Evolutionary conservation across 2,329 filamentous ascomycete species (phyloP).

Genomic region (Cytospora mali): DNA sequence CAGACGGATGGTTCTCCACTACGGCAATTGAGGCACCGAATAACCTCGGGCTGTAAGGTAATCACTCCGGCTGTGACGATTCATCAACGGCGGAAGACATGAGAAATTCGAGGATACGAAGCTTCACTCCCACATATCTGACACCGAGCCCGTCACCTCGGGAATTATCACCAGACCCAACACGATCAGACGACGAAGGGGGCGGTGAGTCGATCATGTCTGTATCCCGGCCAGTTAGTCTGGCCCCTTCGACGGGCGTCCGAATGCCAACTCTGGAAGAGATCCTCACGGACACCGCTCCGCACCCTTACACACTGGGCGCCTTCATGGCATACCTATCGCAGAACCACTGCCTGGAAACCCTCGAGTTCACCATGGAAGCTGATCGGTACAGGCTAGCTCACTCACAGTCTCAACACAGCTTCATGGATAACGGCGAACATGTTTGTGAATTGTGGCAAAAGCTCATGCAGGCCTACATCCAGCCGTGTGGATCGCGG

Average conservation of each 20-base stretch:
- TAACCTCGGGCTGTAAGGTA: conserved; percentile 32
- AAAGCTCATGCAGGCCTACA: conserved; percentile 86
- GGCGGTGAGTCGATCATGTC: conserved; percentile 48
- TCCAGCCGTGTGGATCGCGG: conserved; percentile 78
- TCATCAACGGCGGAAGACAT: conserved; percentile 38
- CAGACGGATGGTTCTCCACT: conserved; percentile 14
- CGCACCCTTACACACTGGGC: conserved; percentile 84
- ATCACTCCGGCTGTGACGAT: conserved; percentile 27
- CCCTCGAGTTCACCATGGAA: conserved; percentile 94
- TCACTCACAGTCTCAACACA: conserved; percentile 47
- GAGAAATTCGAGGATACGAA: conserved; percentile 51
- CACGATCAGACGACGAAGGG: conserved; percentile 47
- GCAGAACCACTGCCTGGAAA: conserved; percentile 96
- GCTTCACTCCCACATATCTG: conserved; percentile 47
- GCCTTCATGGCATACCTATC: conserved; percentile 97
- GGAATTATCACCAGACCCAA: conserved; percentile 48
- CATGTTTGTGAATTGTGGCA: conserved; percentile 84
- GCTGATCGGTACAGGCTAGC: conserved; percentile 78
- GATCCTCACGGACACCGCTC: conserved; percentile 82
- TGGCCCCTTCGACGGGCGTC: conserved; percentile 44
- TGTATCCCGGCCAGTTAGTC: conserved; percentile 53
- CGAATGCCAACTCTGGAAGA: conserved; percentile 75
- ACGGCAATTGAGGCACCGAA: conserved; percentile 24
- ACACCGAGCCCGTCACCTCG: conserved; percentile 45
- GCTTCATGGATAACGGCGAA: conserved; percentile 53